Conservation (phyloP, 345 rosid species). For the Melaleuca alternifolia region DNA sequence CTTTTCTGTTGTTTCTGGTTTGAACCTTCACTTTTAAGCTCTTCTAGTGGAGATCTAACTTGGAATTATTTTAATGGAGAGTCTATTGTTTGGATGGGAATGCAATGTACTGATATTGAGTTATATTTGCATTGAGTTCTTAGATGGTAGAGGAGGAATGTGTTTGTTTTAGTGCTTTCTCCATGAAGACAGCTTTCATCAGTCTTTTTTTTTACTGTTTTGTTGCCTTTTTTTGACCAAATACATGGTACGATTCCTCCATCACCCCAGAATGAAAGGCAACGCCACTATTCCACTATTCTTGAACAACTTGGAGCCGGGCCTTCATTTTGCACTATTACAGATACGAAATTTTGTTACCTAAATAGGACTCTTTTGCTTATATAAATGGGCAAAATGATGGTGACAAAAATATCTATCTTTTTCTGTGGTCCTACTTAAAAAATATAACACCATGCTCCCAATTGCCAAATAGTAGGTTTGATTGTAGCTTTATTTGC, state of each 20-base stretch:
- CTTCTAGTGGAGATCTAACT: not conserved
- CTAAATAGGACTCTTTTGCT: not conserved
- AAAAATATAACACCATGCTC: not conserved
- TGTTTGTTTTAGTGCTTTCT: not conserved
- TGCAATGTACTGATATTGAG: not conserved
- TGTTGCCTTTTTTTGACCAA: not conserved
- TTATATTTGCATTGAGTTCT: not conserved
- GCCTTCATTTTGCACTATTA: too few species aligned
- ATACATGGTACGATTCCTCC: too few species aligned
- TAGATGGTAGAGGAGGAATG: not conserved
- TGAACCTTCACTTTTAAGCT: not conserved
- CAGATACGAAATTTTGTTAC: not conserved
- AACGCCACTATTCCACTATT: too few species aligned
- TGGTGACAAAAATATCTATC: not conserved
- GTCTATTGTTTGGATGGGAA: not conserved
- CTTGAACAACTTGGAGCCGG: too few species aligned
- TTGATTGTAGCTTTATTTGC: not conserved
- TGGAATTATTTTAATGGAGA: not conserved
- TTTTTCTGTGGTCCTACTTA: not conserved
- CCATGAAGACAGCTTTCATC: not conserved
- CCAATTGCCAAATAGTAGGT: not conserved
- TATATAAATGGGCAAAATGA: not conserved
- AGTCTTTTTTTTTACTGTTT: not conserved
- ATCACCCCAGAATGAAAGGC: too few species aligned
- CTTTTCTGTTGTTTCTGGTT: not conserved